Percentiles rank a stretch among this genome's conserved stretches.
Conservation (phyloP, 176 grass and related monocot species). For the Guadua angustifolia region DNA sequence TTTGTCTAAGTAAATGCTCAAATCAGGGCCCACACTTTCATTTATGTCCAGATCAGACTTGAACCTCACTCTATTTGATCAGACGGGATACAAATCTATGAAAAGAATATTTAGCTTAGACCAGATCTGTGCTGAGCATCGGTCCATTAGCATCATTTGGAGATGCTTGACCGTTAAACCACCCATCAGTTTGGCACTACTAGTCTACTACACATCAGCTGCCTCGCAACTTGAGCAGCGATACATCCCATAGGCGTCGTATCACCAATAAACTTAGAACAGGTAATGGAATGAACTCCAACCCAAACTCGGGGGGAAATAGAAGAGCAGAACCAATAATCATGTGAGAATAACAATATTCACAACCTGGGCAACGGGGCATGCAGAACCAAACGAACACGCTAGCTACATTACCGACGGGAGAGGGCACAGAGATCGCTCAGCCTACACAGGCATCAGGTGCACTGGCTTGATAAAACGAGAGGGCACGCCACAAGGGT, state of each 20-base stretch:
- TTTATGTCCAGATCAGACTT: no score
- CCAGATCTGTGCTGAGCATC: no score
- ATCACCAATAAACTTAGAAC: not conserved
- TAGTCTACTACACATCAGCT: no score
- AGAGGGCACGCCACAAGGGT: constrained; percentile 31
- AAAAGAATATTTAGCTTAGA: no score
- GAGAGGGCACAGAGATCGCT: constrained; percentile 39
- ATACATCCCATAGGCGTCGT: not conserved
- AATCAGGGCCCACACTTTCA: no score
- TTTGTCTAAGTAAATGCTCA: no score
- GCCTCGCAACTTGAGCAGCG: not conserved
- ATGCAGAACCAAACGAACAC: constrained; percentile 42
- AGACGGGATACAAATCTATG: no score
- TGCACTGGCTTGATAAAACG: constrained; percentile 35
- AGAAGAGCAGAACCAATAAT: constrained; percentile 26
- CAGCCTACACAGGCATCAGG: constrained; percentile 67
- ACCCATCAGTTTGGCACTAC: no score
- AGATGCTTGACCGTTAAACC: no score
- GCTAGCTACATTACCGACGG: constrained; percentile 46
- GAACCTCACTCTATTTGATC: no score
- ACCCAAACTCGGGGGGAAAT: not conserved
- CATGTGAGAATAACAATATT: constrained; percentile 64
- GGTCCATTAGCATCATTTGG: no score
- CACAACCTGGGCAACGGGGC: constrained; percentile 66
- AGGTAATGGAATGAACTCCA: not conserved